Percentiles rank a stretch among this genome's conserved stretches.
phyloP scores from a whole-genome alignment of 306 rosid species.

The Vigna nakashimae region DNA sequence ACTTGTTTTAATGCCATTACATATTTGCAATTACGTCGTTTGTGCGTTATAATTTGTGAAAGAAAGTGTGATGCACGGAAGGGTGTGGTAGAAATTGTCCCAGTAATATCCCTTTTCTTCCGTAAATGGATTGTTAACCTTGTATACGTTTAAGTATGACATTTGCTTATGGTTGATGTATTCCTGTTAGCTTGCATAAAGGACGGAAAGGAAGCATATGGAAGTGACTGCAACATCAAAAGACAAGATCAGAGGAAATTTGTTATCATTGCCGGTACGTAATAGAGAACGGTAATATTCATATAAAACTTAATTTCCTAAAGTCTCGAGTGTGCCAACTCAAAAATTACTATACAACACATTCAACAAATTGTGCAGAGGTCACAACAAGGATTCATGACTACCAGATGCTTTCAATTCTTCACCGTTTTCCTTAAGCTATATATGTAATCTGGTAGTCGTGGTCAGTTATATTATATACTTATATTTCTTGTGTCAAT shows the following conservation, averaged over 20 bases:
- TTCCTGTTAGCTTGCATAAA: slow-evolving; percentile 74
- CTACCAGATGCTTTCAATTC: neutral
- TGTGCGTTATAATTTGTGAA: neutral
- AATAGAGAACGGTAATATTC: slow-evolving; percentile 5
- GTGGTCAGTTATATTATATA: neutral
- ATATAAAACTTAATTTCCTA: neutral
- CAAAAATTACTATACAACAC: neutral
- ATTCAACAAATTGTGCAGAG: neutral
- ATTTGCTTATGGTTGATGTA: slow-evolving; percentile 37
- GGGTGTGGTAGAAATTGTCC: no score
- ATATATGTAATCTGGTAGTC: neutral
- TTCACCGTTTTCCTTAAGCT: slow-evolving; percentile 3
- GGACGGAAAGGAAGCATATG: slow-evolving; percentile 69
- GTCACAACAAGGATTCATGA: neutral
- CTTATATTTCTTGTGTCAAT: slow-evolving; percentile 14
- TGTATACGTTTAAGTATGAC: slow-evolving; percentile 9
- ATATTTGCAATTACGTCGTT: no score
- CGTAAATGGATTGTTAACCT: neutral
- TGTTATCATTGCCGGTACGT: slow-evolving; percentile 72
- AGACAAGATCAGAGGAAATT: slow-evolving; percentile 61
- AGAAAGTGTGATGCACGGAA: no score
- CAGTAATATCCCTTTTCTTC: no score
- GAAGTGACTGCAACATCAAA: slow-evolving; percentile 65
- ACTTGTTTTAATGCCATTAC: slow-evolving; percentile 9
- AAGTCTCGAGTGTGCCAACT: neutral